Percentiles rank a stretch among this genome's conserved stretches.
Evolutionary conservation across 140 eudicot genomes (phyloP).

Genomic region (Bidens hawaiensis): DNA sequence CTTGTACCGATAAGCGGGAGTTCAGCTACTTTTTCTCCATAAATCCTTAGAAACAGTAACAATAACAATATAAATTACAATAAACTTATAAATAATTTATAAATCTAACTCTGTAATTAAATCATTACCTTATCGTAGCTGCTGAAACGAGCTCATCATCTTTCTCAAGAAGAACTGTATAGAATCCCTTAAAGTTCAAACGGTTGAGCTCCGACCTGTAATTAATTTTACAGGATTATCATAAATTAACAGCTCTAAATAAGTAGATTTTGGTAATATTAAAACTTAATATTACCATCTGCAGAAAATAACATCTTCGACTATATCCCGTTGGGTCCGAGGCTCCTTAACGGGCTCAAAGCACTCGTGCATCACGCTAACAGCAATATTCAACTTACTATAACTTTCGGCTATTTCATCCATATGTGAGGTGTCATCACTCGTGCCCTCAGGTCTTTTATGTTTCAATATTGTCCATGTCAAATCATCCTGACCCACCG

Average conservation of each 20-base stretch:
- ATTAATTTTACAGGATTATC: conserved; percentile 1
- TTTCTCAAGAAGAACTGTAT: conserved; percentile 60
- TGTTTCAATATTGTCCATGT: conserved; percentile 75
- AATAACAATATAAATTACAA: neutral
- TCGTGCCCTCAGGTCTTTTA: conserved; percentile 24
- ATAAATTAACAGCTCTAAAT: neutral
- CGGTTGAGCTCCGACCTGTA: conserved; percentile 71
- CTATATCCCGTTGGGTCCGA: conserved; percentile 56
- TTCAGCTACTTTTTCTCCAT: conserved; percentile 79
- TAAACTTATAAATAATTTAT: conserved; percentile 1
- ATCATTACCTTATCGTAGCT: conserved; percentile 66
- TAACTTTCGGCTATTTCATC: conserved; percentile 45
- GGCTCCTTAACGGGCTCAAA: conserved; percentile 78
- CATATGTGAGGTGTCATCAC: conserved; percentile 21
- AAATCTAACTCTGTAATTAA: neutral
- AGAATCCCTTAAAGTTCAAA: conserved; percentile 70
- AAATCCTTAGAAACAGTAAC: conserved; percentile 40
- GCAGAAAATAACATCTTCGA: conserved; percentile 73
- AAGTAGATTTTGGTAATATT: neutral
- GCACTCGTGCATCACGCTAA: conserved; percentile 79
- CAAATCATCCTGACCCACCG: conserved; percentile 54
- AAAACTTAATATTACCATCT: conserved; percentile 40
- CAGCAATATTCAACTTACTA: conserved; percentile 66
- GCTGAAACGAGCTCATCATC: conserved; percentile 67
- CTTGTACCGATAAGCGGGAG: conserved; percentile 77